A percentile compares a stretch with the other conserved stretches of the same genome.
These are phyloP conservation scores for Phytopythium delawarense DNA, from an alignment of 352 stramenopile species.

Conservation along the genomic window DNA sequence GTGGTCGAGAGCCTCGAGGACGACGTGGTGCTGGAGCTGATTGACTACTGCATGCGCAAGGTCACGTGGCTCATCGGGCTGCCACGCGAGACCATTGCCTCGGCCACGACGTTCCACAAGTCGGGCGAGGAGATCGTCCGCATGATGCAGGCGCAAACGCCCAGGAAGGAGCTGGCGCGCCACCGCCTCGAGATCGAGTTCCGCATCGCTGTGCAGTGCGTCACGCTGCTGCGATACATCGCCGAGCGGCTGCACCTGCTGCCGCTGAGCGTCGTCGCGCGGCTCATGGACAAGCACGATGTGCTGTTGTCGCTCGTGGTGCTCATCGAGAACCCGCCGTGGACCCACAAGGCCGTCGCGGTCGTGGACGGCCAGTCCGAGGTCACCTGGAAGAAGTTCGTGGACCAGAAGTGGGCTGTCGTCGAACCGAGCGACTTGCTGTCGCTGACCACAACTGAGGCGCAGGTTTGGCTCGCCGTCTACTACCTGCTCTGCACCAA, in stretches of 20 bases:
- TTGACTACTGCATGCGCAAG: slow-evolving; percentile 93
- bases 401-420: slow-evolving; percentile 89
- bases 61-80: slow-evolving; percentile 78
- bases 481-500: slow-evolving; percentile 94
- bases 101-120: slow-evolving; percentile 70
- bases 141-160: slow-evolving; percentile 56
- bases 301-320: slow-evolving; percentile 89
- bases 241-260: slow-evolving; percentile 87
- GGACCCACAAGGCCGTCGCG: slow-evolving; percentile 78
- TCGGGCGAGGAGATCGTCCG: slow-evolving; percentile 57
- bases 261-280: slow-evolving; percentile 82
- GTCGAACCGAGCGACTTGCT: slow-evolving; percentile 88
- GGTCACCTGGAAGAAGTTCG: slow-evolving; percentile 90
- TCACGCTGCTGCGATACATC: slow-evolving; percentile 89
- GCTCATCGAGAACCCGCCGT: slow-evolving; percentile 95
- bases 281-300: slow-evolving; percentile 96
- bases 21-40: slow-evolving; percentile 87
- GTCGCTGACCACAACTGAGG: slow-evolving; percentile 91
- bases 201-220: slow-evolving; percentile 75
- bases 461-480: slow-evolving; percentile 92
- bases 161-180: slow-evolving; percentile 51
- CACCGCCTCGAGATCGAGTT: slow-evolving; percentile 88
- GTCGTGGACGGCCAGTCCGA: slow-evolving; percentile 12
- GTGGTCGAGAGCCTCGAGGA: slow-evolving; percentile 85
- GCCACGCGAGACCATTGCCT: slow-evolving; percentile 48